Evolutionary conservation across 1,139 yeast genomes (phyloP), one percentile per base, ranked within the genome.

Genomic region (Protomyces gravidus): DNA sequence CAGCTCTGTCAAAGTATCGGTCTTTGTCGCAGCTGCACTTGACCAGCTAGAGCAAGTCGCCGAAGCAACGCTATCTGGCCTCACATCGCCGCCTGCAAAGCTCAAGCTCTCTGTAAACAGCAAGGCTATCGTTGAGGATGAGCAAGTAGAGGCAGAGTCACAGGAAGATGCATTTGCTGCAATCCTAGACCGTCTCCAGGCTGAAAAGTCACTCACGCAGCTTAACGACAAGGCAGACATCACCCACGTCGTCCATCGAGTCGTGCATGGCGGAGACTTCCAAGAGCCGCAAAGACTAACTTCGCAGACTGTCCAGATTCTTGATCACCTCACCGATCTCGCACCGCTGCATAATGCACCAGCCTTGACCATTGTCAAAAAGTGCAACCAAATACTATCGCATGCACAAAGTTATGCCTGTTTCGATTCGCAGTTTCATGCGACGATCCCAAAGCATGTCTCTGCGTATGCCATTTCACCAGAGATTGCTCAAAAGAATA

Each of bases 321-420:
- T 64, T 6, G 65, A 63, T 15, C 52, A 61, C 39, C 62, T 64
- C 19, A 63, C 65, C 3, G 66, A 63, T 33, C 63, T 64, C 17
- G 66, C 66, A 7, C 66, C 66, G 4, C 53, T 64, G 27, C 66
- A 64, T 30, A 64, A 64, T 50, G 62, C 64, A 26, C 63, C 64
- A 13, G 65, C 66, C 2, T 61, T 64, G 19, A 61, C 59, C 26
- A 64, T 64, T 45, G 63, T 64, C 47, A 62, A 61, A 21, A 55
- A 65, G 15, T 64, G 66, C 30, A 55, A 59, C 47, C 7, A 50
- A 15, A 33, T 45, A 9, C 55, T 64, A 21, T 50, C 50, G 7
- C 19, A 45, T 11, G 45, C 65, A 3, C 60, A 58, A 45, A 64
- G 63, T 36, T 60, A 61, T 30, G 65, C 65, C 5, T 63, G 61